phyloP scores from a whole-genome alignment of 2,329 filamentous ascomycete species.

The Ceratocystis papillata region DNA sequence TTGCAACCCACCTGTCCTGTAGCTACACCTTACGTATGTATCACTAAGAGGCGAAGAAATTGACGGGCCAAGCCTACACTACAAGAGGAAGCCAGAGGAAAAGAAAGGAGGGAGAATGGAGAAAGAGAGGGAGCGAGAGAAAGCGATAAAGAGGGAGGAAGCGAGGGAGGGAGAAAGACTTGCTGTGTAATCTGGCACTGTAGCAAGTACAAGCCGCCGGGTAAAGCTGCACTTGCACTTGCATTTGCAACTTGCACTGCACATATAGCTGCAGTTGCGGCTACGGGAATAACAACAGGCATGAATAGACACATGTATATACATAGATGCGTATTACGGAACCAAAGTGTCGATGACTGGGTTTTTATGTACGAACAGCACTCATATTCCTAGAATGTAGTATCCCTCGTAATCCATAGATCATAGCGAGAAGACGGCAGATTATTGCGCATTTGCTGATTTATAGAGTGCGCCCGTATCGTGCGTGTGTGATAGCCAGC shows the following conservation, averaged over 20 bases:
- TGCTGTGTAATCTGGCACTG: neutral
- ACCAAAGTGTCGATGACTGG: neutral
- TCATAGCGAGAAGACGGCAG: neutral
- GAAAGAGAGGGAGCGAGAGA: too few species aligned
- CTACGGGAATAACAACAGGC: neutral
- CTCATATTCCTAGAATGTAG: neutral
- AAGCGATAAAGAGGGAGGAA: too few species aligned
- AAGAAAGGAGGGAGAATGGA: too few species aligned
- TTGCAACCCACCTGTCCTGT: too few species aligned
- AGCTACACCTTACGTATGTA: too few species aligned
- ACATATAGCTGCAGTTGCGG: neutral
- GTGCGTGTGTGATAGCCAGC: neutral
- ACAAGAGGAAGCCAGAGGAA: too few species aligned
- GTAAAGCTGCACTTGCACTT: conserved; percentile 5
- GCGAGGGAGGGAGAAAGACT: neutral
- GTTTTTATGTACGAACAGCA: neutral
- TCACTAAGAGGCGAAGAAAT: too few species aligned
- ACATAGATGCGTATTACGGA: neutral
- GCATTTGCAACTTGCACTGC: neutral
- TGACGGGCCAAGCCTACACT: too few species aligned
- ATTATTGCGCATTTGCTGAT: neutral
- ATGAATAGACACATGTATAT: too few species aligned
- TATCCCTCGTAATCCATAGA: neutral
- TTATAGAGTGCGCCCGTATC: neutral
- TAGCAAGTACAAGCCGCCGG: neutral